Percentiles rank a stretch among this genome's conserved stretches.
Evolutionary conservation across 208 protist species (phyloP).

Genomic region (Leishmania tarentolae): DNA sequence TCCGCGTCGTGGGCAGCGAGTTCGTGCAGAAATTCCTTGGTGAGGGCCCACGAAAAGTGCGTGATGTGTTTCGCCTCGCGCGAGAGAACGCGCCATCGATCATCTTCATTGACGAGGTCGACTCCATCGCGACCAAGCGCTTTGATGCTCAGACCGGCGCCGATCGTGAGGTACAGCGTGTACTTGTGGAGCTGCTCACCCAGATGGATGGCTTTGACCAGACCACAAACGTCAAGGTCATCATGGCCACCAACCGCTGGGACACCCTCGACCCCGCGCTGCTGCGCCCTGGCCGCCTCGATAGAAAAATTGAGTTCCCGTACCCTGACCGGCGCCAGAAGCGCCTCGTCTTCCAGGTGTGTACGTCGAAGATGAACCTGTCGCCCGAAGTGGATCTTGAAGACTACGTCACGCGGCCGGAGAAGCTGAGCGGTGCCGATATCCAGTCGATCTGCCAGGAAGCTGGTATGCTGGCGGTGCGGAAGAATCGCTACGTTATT

Average conservation of each 20-base stretch:
- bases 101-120: constrained; percentile 99
- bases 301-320: constrained; percentile 99
- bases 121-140: constrained; percentile 99
- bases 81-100: constrained; percentile 99
- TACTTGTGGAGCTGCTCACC: constrained; percentile 99
- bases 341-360: constrained; percentile 99
- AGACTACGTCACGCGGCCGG: constrained; percentile 95
- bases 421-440: constrained; percentile 98
- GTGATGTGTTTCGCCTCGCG: constrained; percentile 98
- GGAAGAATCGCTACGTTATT: constrained; percentile 99
- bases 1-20: constrained; percentile 99
- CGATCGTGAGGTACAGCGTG: constrained; percentile 99
- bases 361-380: constrained; percentile 99
- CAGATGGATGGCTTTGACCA: constrained; percentile 99
- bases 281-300: constrained; percentile 96
- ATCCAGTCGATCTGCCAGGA: constrained; percentile 99
- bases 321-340: constrained; percentile 98
- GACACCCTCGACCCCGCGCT: constrained; percentile 99
- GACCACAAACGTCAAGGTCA: constrained; percentile 98
- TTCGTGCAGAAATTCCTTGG: constrained; percentile 99
- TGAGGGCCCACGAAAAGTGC: constrained; percentile 99
- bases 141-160: constrained; percentile 99
- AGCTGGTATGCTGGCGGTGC: constrained; percentile 99
- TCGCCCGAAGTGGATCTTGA: constrained; percentile 98
- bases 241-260: constrained; percentile 99